Base-by-base conservation (phyloP, 2,329 filamentous ascomycete genomes). In the Alternaria conjuncta region DNA sequence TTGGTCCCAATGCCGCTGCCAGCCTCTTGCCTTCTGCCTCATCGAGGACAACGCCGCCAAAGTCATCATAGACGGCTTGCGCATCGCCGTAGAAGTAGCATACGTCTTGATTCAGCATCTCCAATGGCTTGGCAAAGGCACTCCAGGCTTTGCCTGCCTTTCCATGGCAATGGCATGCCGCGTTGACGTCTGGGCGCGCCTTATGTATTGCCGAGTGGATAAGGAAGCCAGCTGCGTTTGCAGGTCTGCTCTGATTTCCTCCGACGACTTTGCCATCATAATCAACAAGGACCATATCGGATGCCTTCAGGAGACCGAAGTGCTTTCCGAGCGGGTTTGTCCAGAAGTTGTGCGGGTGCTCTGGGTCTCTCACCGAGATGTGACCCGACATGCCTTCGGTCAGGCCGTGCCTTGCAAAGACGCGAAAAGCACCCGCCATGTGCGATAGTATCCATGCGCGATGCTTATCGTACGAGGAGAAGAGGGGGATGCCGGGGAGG, bases 41-140 rank as follows among this genome's bases (percentile, higher is more conserved):
- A 2, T 82, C 85, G 30, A 91, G 83, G 0, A 90, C 89, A 4
- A 90, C 84, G 4, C 89, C 89, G 5, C 88, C 88, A 73, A 90
- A 91, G 8, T 86, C 85, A 15, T 86, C 78, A 74, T 92, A 92
- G 2, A 92, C 88, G 10, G 85, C 85, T 71, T 91, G 89, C 6
- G 87, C 85, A 18, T 88, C 84, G 26, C 82, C 82, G 76, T 91
- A 87, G 66, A 93, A 85, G 69, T 87, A 88, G 72, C 86, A 87
- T 4, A 89, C 85, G 75, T 89, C 90, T 80, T 88, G 90, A 56
- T 87, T 91, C 58, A 92, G 81, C 89, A 92, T 92, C 63, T 92
- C 90, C 18, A 93, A 81, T 2, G 86, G 86, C 25, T 81, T 83
- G 2, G 84, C 89, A 72, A 93, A 92, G 2, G 84, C 83, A 56